A percentile compares a stretch with the other conserved stretches of the same genome.
These are phyloP conservation scores for Alnus glutinosa DNA, from an alignment of 306 rosid species.

Conservation along the genomic window DNA sequence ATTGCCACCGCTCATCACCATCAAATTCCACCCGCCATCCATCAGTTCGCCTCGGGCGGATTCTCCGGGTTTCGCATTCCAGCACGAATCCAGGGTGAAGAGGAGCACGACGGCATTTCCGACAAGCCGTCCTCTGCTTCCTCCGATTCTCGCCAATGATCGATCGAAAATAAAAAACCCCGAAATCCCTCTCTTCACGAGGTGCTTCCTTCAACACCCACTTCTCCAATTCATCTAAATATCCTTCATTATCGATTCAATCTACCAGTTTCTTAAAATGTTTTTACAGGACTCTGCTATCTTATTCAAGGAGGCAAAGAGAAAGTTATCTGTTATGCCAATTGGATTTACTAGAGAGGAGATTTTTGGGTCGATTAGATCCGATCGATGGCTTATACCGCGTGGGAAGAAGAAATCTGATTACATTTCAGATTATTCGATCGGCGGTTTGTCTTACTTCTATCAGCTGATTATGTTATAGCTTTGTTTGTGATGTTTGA, in stretches of 20 bases:
- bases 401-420: slow-evolving; percentile 55
- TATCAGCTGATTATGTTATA: slow-evolving; percentile 25
- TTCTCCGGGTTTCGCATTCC: slow-evolving; percentile 77
- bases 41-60: slow-evolving; percentile 57
- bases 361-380: slow-evolving; percentile 34
- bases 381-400: slow-evolving; percentile 56
- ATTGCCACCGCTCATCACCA: slow-evolving; percentile 38
- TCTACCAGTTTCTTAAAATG: background rate
- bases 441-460: slow-evolving; percentile 41
- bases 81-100: slow-evolving; percentile 85
- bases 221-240: slow-evolving; percentile 15
- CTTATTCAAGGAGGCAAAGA: background rate
- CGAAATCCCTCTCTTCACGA: slow-evolving; percentile 39
- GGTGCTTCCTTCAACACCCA: slow-evolving; percentile 44
- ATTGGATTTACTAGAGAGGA: slow-evolving; percentile 16
- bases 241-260: background rate
- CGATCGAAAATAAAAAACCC: background rate
- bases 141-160: slow-evolving; percentile 92
- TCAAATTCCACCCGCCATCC: slow-evolving; percentile 42
- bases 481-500: slow-evolving; percentile 35
- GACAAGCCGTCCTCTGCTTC: slow-evolving; percentile 92
- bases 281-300: slow-evolving; percentile 18
- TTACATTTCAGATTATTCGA: slow-evolving; percentile 47
- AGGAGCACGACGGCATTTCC: slow-evolving; percentile 78
- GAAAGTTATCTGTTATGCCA: slow-evolving; percentile 16